phyloP scores from a whole-genome alignment of 1,284 basidiomycete genomes.

The Mycena citricolor region DNA sequence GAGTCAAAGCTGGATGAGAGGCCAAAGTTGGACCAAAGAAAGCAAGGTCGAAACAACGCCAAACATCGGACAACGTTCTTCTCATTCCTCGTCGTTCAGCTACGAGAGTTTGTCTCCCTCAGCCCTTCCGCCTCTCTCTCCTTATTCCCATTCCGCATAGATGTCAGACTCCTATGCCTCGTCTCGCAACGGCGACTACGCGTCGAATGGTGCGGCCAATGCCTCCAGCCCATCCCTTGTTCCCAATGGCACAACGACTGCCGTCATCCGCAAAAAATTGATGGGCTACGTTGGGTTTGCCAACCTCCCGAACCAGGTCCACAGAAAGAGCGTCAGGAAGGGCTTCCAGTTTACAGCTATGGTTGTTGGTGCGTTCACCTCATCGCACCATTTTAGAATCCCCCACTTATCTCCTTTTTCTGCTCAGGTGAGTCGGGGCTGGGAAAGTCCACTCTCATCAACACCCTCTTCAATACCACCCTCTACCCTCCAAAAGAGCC shows the following conservation, averaged over 20 bases:
- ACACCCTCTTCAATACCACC: conserved; percentile 94
- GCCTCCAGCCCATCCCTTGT: conserved; percentile 61
- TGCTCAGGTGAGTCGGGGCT: conserved; percentile 90
- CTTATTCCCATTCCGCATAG: conserved; percentile 36
- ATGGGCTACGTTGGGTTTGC: conserved; percentile 82
- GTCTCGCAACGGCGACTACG: conserved; percentile 61
- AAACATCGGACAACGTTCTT: conserved; percentile 49
- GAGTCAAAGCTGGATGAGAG: too few relatives aligned
- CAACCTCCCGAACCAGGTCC: conserved; percentile 87
- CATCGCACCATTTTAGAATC: conserved; percentile 23
- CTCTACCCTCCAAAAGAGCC: conserved; percentile 88
- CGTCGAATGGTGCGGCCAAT: conserved; percentile 58
- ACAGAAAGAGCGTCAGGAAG: conserved; percentile 93
- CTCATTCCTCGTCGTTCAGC: conserved; percentile 32
- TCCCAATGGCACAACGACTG: conserved; percentile 45
- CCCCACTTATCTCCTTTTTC: conserved; percentile 26
- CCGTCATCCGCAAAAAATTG: conserved; percentile 86
- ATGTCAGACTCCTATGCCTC: conserved; percentile 76
- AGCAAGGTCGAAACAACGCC: too few relatives aligned
- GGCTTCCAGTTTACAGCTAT: conserved; percentile 96
- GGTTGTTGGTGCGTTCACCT: conserved; percentile 83
- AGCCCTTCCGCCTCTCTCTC: conserved; percentile 29
- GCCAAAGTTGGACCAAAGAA: too few relatives aligned
- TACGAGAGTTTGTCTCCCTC: conserved; percentile 26
- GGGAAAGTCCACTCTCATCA: conserved; percentile 96